Evolutionary conservation across 345 rosid species (phyloP).

Genomic region (Citrus unshiu): DNA sequence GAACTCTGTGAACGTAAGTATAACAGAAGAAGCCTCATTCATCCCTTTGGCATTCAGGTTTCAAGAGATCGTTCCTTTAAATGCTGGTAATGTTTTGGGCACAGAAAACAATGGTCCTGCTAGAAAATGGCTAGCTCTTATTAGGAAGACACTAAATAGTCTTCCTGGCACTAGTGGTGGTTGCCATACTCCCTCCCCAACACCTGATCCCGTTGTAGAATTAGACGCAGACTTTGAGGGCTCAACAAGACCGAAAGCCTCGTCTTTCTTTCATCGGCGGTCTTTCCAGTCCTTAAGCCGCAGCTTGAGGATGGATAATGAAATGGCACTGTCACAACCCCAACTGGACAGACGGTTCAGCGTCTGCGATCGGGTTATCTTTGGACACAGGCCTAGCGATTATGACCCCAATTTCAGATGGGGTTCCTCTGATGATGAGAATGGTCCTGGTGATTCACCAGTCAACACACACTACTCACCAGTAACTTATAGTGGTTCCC

Average conservation of each 20-base stretch:
- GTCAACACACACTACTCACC: slow-evolving; percentile 39
- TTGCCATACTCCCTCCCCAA: slow-evolving; percentile 73
- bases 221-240: slow-evolving; percentile 85
- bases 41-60: slow-evolving; percentile 44
- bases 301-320: slow-evolving; percentile 67
- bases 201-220: slow-evolving; percentile 83
- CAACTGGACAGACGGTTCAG: slow-evolving; percentile 69
- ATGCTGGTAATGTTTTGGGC: slow-evolving; percentile 97
- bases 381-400: slow-evolving; percentile 57
- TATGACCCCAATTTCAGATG: slow-evolving; percentile 62
- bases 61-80: slow-evolving; percentile 96
- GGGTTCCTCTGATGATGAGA: slow-evolving; percentile 87
- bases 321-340: slow-evolving; percentile 40
- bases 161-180: slow-evolving; percentile 63
- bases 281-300: slow-evolving; percentile 74
- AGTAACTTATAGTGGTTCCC: slow-evolving; percentile 40
- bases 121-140: slow-evolving; percentile 85
- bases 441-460: slow-evolving; percentile 61
- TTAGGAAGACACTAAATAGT: slow-evolving; percentile 78
- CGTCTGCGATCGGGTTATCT: slow-evolving; percentile 71
- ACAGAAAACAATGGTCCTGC: slow-evolving; percentile 96
- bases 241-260: slow-evolving; percentile 43
- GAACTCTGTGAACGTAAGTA: neutral
- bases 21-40: slow-evolving; percentile 4
- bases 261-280: slow-evolving; percentile 65